A percentile compares a stretch with the other conserved stretches of the same genome.
These are phyloP conservation scores for Panaeolus cyanescens DNA, from an alignment of 768 basidiomycete genomes.

Conservation along the genomic window DNA sequence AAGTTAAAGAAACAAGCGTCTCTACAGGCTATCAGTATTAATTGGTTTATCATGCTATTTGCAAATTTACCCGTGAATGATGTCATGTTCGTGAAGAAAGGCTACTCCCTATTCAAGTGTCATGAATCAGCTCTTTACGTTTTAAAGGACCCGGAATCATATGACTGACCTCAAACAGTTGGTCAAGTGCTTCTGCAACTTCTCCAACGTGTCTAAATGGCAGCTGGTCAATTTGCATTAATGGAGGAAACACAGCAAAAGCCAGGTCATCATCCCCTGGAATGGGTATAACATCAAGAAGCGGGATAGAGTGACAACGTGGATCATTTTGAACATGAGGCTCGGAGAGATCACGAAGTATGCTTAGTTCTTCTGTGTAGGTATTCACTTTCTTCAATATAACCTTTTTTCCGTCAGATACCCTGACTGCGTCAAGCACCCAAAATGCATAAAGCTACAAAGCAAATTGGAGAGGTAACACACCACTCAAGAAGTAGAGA, in stretches of 20 bases:
- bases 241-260: constrained; percentile 12
- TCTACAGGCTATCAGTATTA: background rate
- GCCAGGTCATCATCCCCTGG: constrained; percentile 9
- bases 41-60: too few relatives aligned
- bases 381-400: constrained; percentile 15
- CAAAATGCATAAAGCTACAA: background rate
- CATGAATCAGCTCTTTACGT: background rate
- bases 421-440: constrained; percentile 9
- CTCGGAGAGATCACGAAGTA: constrained; percentile 3
- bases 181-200: constrained; percentile 10
- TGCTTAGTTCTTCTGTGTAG: constrained; percentile 5
- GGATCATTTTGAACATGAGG: background rate
- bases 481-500: background rate
- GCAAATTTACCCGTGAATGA: constrained; percentile 5
- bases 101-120: constrained; percentile 2
- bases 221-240: constrained; percentile 3
- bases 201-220: constrained; percentile 13
- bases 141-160: background rate
- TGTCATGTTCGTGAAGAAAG: constrained; percentile 14
- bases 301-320: constrained; percentile 9
- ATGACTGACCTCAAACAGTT: constrained; percentile 12
- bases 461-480: background rate
- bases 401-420: constrained; percentile 10
- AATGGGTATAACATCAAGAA: constrained; percentile 13
- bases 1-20: background rate